These are phyloP conservation scores for Helotiales sp. DNA, from an alignment of 2,329 filamentous ascomycete genomes.

Conservation along the genomic window DNA sequence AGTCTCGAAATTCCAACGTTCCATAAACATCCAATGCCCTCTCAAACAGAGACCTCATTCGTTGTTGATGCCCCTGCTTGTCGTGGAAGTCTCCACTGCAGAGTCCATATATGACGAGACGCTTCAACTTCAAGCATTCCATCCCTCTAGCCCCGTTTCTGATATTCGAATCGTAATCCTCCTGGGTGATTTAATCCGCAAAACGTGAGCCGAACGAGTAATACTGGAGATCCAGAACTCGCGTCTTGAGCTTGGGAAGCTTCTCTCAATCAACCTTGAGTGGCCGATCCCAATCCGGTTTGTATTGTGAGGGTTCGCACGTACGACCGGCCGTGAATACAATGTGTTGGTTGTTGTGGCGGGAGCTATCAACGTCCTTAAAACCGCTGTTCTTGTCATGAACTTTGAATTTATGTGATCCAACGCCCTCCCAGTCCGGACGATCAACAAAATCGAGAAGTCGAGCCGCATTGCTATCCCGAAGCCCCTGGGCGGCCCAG, in stretches of 20 bases:
- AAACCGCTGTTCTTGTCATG: background rate
- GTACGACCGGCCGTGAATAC: background rate
- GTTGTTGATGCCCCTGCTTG: background rate
- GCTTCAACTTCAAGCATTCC: conserved; percentile 20
- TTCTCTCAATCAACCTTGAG: conserved; percentile 22
- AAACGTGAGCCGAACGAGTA: background rate
- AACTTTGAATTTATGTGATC: background rate
- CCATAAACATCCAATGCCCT: conserved; percentile 6
- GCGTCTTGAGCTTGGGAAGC: conserved; percentile 18
- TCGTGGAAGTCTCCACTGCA: background rate
- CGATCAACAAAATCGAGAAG: conserved; percentile 16
- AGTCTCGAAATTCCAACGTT: background rate
- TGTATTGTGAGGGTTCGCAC: background rate
- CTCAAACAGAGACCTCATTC: conserved; percentile 12
- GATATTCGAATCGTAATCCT: background rate
- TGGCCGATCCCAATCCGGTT: conserved; percentile 18
- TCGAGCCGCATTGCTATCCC: conserved; percentile 4
- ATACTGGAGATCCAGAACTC: conserved; percentile 19
- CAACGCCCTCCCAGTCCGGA: conserved; percentile 4
- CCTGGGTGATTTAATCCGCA: background rate
- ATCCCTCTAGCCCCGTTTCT: conserved; percentile 8
- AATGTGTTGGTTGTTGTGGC: conserved; percentile 12
- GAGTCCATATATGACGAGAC: conserved; percentile 18
- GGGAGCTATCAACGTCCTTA: conserved; percentile 1
- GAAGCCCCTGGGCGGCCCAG: background rate